phyloP scores from a whole-genome alignment of 2,329 filamentous ascomycete genomes.

The Ceratocystis eucalypticola region DNA sequence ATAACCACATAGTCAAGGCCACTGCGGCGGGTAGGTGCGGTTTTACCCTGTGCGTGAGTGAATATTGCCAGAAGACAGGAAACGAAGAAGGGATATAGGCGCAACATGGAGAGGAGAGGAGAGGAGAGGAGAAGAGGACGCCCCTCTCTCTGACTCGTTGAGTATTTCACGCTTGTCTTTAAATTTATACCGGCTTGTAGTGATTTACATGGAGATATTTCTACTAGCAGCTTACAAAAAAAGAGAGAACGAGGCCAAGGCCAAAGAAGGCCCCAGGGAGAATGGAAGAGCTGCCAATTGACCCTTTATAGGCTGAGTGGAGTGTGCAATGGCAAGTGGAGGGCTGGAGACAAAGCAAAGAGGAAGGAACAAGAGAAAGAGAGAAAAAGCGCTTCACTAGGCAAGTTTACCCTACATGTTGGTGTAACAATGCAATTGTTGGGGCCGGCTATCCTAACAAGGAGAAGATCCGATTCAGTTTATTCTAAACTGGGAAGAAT shows the following conservation, averaged over 20 bases:
- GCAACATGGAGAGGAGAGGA: background rate
- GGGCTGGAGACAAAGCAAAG: background rate
- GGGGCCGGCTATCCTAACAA: background rate
- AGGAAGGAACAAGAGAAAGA: background rate
- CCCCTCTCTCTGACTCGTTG: background rate
- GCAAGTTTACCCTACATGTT: background rate
- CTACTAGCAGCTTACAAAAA: background rate
- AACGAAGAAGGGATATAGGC: background rate
- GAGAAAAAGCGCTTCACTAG: background rate
- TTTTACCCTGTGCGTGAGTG: background rate
- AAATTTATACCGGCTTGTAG: background rate
- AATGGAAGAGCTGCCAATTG: background rate
- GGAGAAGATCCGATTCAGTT: background rate
- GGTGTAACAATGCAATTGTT: constrained; percentile 1
- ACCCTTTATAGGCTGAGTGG: background rate
- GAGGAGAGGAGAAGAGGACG: background rate
- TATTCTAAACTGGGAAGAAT: background rate
- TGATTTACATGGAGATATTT: background rate
- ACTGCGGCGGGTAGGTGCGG: background rate
- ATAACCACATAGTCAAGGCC: background rate
- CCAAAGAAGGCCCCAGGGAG: background rate
- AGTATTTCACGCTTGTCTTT: background rate
- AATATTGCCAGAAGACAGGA: background rate
- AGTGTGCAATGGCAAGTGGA: background rate
- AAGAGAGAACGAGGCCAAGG: background rate